Percentiles rank a stretch among this genome's conserved stretches.
Conservation (phyloP, 2,329 filamentous ascomycete species). For the Cytospora mali region DNA sequence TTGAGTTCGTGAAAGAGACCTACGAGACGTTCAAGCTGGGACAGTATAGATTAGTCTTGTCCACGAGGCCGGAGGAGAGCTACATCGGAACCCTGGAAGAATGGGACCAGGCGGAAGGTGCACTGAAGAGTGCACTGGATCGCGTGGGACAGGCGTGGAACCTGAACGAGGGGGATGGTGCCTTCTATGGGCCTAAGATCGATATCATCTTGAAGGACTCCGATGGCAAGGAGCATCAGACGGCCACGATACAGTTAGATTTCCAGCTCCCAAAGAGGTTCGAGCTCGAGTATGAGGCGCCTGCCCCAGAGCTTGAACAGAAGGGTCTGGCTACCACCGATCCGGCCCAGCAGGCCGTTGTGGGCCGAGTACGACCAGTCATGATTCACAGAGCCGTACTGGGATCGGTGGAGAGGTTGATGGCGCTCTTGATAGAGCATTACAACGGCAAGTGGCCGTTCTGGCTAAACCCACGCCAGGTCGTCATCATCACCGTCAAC, state of each 20-base stretch:
- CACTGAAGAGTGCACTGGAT: conserved; percentile 65
- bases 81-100: conserved; percentile 74
- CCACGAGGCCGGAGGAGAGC: conserved; percentile 74
- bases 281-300: conserved; percentile 72
- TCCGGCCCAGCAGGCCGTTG: conserved; percentile 49
- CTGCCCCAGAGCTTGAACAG: conserved; percentile 64
- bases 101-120: conserved; percentile 68
- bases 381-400: conserved; percentile 84
- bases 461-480: conserved; percentile 83
- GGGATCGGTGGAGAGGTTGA: conserved; percentile 80
- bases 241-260: conserved; percentile 86
- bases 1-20: conserved; percentile 73
- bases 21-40: conserved; percentile 72
- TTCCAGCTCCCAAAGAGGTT: conserved; percentile 88
- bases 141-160: conserved; percentile 69
- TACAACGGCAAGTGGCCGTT: conserved; percentile 82
- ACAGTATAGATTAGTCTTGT: conserved; percentile 74
- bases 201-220: conserved; percentile 81
- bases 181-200: conserved; percentile 92
- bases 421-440: conserved; percentile 83
- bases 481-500: conserved; percentile 73
- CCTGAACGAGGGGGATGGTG: conserved; percentile 79
- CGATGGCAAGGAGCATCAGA: conserved; percentile 84
- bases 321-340: conserved; percentile 54
- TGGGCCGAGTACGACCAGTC: conserved; percentile 69